These are phyloP conservation scores for Basidiobolus meristosporus DNA, from an alignment of 371 early-diverging fungal genomes.

Conservation along the genomic window DNA sequence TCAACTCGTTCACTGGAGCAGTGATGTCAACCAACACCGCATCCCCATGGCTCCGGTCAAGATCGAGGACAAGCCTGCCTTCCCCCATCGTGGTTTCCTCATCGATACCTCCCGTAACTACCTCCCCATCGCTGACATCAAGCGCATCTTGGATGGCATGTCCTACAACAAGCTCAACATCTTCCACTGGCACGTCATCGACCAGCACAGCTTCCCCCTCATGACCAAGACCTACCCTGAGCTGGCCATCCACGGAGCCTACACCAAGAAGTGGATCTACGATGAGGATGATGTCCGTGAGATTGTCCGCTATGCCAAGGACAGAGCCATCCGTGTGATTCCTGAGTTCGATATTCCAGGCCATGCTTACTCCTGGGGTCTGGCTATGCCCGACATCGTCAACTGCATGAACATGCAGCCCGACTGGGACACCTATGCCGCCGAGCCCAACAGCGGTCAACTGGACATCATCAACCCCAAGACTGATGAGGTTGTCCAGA, in stretches of 20 bases:
- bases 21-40: constrained; percentile 4
- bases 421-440: constrained; percentile 14
- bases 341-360: constrained; percentile 71
- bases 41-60: constrained; percentile 22
- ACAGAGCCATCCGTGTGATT: constrained; percentile 55
- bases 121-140: constrained; percentile 31
- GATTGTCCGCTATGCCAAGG: constrained; percentile 34
- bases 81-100: constrained; percentile 50
- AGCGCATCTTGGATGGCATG: constrained; percentile 52
- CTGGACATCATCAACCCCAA: constrained; percentile 34
- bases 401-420: constrained; percentile 19
- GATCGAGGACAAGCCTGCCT: constrained; percentile 45
- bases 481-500: no score
- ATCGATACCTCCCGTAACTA: constrained; percentile 64
- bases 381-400: constrained; percentile 15
- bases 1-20: constrained; percentile 27
- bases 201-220: constrained; percentile 60
- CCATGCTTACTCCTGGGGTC: constrained; percentile 30
- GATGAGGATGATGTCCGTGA: constrained; percentile 27
- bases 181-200: constrained; percentile 72
- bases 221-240: constrained; percentile 31
- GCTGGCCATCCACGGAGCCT: constrained; percentile 42
- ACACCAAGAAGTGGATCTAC: constrained; percentile 28
- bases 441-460: constrained; percentile 57
- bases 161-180: constrained; percentile 65